A percentile compares a stretch with the other conserved stretches of the same genome.
These are phyloP conservation scores for Glycine latifolia DNA, from an alignment of 306 rosid species.

Conservation along the genomic window DNA sequence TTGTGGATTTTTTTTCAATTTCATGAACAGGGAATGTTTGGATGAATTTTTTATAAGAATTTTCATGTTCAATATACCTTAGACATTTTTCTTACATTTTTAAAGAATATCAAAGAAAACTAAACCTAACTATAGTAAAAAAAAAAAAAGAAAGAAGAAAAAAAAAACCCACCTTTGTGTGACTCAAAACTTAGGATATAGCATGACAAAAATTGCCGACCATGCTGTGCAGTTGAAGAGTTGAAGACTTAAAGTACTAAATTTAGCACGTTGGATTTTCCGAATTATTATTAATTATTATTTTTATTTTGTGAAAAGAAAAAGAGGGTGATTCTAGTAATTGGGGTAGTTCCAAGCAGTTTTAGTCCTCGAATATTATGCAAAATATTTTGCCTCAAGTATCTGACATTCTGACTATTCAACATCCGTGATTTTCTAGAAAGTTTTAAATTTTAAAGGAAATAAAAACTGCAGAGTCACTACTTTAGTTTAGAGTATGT, in stretches of 20 bases:
- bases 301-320: neutral
- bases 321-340: conserved; percentile 50
- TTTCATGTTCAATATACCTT: neutral
- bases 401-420: conserved; percentile 43
- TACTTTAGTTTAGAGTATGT: neutral
- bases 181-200: conserved; percentile 19
- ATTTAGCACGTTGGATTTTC: conserved; percentile 54
- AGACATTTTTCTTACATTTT: neutral
- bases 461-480: conserved; percentile 21
- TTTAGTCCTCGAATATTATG: conserved; percentile 54
- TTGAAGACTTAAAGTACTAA: conserved; percentile 38
- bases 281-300: conserved; percentile 42
- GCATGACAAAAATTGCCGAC: conserved; percentile 49
- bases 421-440: conserved; percentile 40
- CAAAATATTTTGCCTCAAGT: conserved; percentile 54
- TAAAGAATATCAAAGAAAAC: neutral
- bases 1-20: neutral
- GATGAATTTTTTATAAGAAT: neutral
- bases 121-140: neutral
- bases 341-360: conserved; percentile 52
- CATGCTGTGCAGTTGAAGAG: conserved; percentile 40
- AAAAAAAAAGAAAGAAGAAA: neutral
- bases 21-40: neutral
- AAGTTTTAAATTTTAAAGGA: conserved; percentile 33
- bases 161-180: conserved; percentile 43